A percentile compares a stretch with the other conserved stretches of the same genome.
Evolutionary conservation across 345 rosid species (phyloP).

Genomic region (Salix caprea): DNA sequence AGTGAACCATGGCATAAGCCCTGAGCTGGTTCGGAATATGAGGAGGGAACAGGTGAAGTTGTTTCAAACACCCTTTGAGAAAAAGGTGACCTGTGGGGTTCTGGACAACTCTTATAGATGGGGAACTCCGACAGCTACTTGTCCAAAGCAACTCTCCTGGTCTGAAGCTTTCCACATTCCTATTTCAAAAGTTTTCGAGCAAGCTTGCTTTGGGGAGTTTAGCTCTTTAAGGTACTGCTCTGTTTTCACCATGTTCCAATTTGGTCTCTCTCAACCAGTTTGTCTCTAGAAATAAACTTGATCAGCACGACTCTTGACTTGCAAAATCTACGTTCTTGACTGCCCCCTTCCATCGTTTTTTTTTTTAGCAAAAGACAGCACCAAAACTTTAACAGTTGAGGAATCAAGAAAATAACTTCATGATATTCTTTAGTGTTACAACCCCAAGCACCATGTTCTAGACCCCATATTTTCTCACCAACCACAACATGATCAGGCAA

Average conservation of each 20-base stretch:
- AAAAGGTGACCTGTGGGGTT: constrained; percentile 37
- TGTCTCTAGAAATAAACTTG: not conserved
- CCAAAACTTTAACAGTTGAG: not conserved
- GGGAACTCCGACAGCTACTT: constrained; percentile 52
- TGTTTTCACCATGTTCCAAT: not conserved
- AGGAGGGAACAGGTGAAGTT: constrained; percentile 43
- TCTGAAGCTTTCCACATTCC: constrained; percentile 69
- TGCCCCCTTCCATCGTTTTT: not conserved
- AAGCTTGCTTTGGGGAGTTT: constrained; percentile 43
- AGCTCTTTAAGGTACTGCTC: constrained; percentile 37
- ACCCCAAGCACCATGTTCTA: not conserved
- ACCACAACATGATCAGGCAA: not conserved
- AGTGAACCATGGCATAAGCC: constrained; percentile 54
- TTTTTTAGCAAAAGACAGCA: not conserved
- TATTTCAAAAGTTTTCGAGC: constrained; percentile 41
- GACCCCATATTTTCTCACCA: not conserved
- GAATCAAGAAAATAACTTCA: not conserved
- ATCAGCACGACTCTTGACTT: not conserved
- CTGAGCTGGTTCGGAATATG: constrained; percentile 39
- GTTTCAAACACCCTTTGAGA: constrained; percentile 43
- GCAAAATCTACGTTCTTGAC: not conserved
- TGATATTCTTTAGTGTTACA: not conserved
- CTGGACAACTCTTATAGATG: constrained; percentile 58
- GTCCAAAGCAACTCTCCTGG: constrained; percentile 54
- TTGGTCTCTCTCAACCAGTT: not conserved